A percentile compares a stretch with the other conserved stretches of the same genome.
These are phyloP conservation scores for Croton setiger DNA, from an alignment of 441 rosid genomes.

Conservation along the genomic window DNA sequence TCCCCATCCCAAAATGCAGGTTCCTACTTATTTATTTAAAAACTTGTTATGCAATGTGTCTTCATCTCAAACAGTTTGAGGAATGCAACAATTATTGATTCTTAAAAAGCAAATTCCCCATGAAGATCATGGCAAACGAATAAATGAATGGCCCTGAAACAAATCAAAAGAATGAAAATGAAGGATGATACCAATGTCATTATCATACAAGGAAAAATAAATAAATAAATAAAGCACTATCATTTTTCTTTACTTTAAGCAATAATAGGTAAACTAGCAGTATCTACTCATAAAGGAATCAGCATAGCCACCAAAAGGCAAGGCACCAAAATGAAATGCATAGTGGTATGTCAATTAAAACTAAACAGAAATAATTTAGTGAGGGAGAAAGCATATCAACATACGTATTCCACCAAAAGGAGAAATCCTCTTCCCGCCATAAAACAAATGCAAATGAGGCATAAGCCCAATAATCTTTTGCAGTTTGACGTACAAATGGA, in stretches of 20 bases:
- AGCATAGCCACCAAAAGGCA: neutral
- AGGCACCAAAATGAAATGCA: neutral
- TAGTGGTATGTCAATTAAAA: neutral
- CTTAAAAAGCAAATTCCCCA: neutral
- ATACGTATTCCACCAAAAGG: slow-evolving; percentile 95
- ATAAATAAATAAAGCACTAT: slow-evolving; percentile 1
- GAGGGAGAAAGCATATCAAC: slow-evolving; percentile 32
- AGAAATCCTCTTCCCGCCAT: slow-evolving; percentile 92
- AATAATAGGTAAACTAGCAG: slow-evolving; percentile 13
- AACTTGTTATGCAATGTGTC: neutral
- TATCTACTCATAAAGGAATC: neutral
- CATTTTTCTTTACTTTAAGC: neutral
- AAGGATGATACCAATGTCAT: slow-evolving; percentile 9
- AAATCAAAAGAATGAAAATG: neutral
- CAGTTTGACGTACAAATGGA: slow-evolving; percentile 78
- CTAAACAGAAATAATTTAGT: neutral
- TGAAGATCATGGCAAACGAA: neutral
- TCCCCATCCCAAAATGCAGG: neutral
- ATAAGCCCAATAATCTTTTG: slow-evolving; percentile 73
- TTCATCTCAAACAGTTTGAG: neutral
- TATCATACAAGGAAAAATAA: slow-evolving; percentile 12
- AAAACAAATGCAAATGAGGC: slow-evolving; percentile 77
- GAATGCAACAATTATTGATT: neutral
- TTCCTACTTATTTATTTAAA: neutral
- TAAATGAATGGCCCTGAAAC: neutral